These are phyloP conservation scores for Fistulinella staudtii DNA, from an alignment of 1,284 basidiomycete species.

Conservation along the genomic window DNA sequence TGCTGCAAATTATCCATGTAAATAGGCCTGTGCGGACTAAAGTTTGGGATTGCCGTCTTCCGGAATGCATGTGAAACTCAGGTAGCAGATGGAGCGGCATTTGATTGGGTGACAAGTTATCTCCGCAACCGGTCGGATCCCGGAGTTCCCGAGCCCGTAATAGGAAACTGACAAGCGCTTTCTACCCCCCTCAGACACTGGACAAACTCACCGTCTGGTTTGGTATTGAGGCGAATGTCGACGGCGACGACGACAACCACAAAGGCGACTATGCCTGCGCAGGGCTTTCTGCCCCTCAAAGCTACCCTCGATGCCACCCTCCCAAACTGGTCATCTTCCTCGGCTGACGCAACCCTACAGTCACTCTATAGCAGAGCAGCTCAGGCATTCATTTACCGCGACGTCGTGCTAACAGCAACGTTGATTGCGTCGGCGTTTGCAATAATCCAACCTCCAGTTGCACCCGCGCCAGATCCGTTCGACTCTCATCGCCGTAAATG, in stretches of 20 bases:
- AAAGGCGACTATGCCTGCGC: slow-evolving; percentile 18
- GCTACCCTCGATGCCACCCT: slow-evolving; percentile 5
- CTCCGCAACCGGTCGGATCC: not conserved
- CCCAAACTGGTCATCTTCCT: slow-evolving; percentile 4
- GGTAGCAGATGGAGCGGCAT: too few relatives aligned
- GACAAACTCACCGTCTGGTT: too few relatives aligned
- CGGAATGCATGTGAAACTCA: not conserved
- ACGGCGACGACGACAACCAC: slow-evolving; percentile 23
- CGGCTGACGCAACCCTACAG: slow-evolving; percentile 49
- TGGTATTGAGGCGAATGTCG: slow-evolving; percentile 17
- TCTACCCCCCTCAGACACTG: too few relatives aligned
- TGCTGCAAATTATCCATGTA: too few relatives aligned
- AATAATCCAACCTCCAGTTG: slow-evolving; percentile 48
- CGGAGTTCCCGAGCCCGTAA: slow-evolving; percentile 2
- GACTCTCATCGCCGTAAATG: slow-evolving; percentile 65
- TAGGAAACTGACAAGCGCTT: not conserved
- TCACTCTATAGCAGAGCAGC: slow-evolving; percentile 72
- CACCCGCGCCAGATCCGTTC: slow-evolving; percentile 41
- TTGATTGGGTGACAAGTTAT: not conserved
- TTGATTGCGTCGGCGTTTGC: slow-evolving; percentile 66
- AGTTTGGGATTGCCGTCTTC: too few relatives aligned
- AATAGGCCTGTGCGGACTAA: too few relatives aligned
- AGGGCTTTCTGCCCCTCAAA: slow-evolving; percentile 32
- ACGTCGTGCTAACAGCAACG: slow-evolving; percentile 58
- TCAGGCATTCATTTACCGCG: slow-evolving; percentile 68